Base-by-base conservation (phyloP, 768 basidiomycete species). In the Mycena pura region DNA sequence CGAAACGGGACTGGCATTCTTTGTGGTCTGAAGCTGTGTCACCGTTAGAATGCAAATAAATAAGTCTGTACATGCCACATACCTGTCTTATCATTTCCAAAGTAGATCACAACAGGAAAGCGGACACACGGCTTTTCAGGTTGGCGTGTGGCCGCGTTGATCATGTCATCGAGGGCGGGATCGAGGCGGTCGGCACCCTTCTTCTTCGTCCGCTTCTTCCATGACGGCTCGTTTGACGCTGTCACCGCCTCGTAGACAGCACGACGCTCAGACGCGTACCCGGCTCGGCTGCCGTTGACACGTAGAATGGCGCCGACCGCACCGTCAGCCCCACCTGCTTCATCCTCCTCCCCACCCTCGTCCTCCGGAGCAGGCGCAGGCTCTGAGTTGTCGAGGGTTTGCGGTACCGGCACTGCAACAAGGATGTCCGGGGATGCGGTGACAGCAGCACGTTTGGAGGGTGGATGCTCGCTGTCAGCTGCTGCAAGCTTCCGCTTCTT, bases 121-220 rank as follows among this genome's bases (percentile, higher is more conserved):
- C 49, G 49, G 22, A 24, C 17, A 13, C 49, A 51, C 3, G 49
- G 24, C 1, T 1, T 7, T 3, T 24, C 40, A 2, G 51, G 51
- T 15, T 53, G 51, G 13, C 51, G 3, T 1, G 51, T 53, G 21
- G 39, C 27, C 3, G 51, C 51, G 24, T 53, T 53, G 17, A 53
- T 53, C 1, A 53, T 29, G 32, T 53, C 51, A 21, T 53, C 51
- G 40, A 53, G 51, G 2, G 40, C 51, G 27, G 51, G 51, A 27
- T 53, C 51, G 19, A 43, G 2, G 3, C 40, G 51, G 10, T 53
- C 51, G 1, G 51, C 28, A 8, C 51, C 40, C n/a, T n/a, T n/a
- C 9, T 53, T 53, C n/a, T 53, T 53, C 6, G 51, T 43, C 11
- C 22, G n/a, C n/a, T 53, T 53, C 22, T 41, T 43, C 51, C 51